Conservation (phyloP, 768 basidiomycete genomes). For the Lentinula edodes region DNA sequence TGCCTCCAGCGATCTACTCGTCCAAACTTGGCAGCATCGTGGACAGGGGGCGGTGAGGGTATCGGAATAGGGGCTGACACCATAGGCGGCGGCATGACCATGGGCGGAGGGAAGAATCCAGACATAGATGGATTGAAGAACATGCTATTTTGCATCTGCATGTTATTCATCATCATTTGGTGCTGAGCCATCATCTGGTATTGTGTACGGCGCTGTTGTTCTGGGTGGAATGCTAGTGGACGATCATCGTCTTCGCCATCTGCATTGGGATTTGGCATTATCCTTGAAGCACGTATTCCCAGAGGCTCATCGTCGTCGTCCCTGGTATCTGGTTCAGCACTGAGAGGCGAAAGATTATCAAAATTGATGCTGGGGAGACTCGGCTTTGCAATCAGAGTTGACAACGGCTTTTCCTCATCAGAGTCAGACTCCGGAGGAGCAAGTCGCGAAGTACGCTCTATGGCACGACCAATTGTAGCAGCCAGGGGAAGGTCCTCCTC, state of each 20-base stretch:
- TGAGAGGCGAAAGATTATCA: slow-evolving; percentile 22
- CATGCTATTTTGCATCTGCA: slow-evolving; percentile 71
- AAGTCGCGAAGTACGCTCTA: slow-evolving; percentile 33
- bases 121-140: slow-evolving; percentile 70
- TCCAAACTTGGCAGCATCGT: slow-evolving; percentile 62
- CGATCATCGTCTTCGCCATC: slow-evolving; percentile 58
- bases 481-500: slow-evolving; percentile 81
- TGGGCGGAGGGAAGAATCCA: slow-evolving; percentile 58
- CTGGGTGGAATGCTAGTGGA: slow-evolving; percentile 69
- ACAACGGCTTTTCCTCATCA: slow-evolving; percentile 71
- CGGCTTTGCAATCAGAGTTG: slow-evolving; percentile 46
- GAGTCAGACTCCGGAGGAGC: slow-evolving; percentile 37
- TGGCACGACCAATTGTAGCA: slow-evolving; percentile 52
- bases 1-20: slow-evolving; percentile 79
- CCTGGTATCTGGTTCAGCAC: slow-evolving; percentile 29
- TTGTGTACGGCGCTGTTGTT: slow-evolving; percentile 69
- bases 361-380: slow-evolving; percentile 39
- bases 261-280: slow-evolving; percentile 22
- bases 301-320: slow-evolving; percentile 72
- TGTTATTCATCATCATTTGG: slow-evolving; percentile 69
- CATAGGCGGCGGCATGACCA: slow-evolving; percentile 43
- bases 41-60: slow-evolving; percentile 58
- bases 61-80: slow-evolving; percentile 35
- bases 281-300: slow-evolving; percentile 57
- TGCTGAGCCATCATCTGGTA: slow-evolving; percentile 53